Percentiles rank a stretch among this genome's conserved stretches.
These are phyloP conservation scores for Prunus yedoensis DNA, from an alignment of 331 rosid species.

Conservation along the genomic window DNA sequence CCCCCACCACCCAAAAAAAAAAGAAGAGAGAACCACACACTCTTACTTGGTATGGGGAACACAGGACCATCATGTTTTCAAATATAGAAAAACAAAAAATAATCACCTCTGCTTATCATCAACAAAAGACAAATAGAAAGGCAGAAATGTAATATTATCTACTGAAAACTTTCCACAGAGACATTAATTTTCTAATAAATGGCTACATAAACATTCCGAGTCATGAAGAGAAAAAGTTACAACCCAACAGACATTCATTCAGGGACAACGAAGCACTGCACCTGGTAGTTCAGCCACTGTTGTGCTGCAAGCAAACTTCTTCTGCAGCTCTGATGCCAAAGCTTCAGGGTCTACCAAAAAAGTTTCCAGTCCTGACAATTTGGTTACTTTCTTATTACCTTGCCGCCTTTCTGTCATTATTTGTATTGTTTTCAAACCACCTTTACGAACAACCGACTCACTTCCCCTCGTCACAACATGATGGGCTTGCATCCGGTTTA, in stretches of 20 bases:
- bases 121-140: too few species aligned
- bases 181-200: neutral
- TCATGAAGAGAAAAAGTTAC: neutral
- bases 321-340: slow-evolving; percentile 90
- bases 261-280: slow-evolving; percentile 19
- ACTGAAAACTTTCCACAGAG: neutral
- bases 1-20: too few species aligned
- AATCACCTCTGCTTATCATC: neutral
- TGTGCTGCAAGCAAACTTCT: slow-evolving; percentile 96
- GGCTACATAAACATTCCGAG: neutral
- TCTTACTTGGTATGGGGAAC: neutral
- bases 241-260: neutral
- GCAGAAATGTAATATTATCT: neutral
- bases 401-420: slow-evolving; percentile 85
- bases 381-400: slow-evolving; percentile 95
- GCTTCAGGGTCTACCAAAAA: slow-evolving; percentile 86
- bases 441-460: slow-evolving; percentile 86
- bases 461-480: slow-evolving; percentile 80
- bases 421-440: slow-evolving; percentile 80
- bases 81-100: neutral
- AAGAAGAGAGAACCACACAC: too few species aligned
- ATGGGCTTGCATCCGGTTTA: slow-evolving; percentile 87
- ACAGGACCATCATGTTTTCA: neutral
- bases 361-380: slow-evolving; percentile 77
- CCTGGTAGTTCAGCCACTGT: slow-evolving; percentile 86